Conservation (phyloP, 306 rosid genomes). For the Myrica gale region DNA sequence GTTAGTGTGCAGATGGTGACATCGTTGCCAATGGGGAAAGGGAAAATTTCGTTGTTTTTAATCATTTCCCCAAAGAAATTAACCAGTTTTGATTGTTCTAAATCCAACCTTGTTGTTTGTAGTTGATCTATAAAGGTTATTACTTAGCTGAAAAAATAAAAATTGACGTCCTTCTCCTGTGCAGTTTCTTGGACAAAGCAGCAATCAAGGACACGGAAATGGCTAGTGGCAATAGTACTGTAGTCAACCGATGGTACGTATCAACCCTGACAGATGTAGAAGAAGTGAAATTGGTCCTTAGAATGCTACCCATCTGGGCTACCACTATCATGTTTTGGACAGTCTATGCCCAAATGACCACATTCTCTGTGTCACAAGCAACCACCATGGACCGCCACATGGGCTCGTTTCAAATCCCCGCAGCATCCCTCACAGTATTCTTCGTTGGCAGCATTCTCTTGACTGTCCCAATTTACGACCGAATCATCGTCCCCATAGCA, state of each 20-base stretch:
- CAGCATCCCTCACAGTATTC: slow-evolving; percentile 74
- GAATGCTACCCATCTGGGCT: slow-evolving; percentile 91
- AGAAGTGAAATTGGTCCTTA: slow-evolving; percentile 63
- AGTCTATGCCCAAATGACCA: slow-evolving; percentile 79
- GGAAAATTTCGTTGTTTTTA: too few relatives aligned
- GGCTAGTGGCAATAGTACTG: neutral
- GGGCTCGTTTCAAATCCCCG: slow-evolving; percentile 67
- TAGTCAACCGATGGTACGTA: slow-evolving; percentile 54
- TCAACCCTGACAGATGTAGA: slow-evolving; percentile 77
- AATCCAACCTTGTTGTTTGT: too few relatives aligned
- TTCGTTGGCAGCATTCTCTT: slow-evolving; percentile 73
- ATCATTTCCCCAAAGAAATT: neutral
- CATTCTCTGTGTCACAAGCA: slow-evolving; percentile 88
- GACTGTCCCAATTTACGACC: slow-evolving; percentile 71
- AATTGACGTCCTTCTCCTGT: neutral
- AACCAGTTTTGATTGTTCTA: neutral
- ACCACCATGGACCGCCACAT: slow-evolving; percentile 76
- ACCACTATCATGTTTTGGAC: slow-evolving; percentile 85
- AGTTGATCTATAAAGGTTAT: too few relatives aligned
- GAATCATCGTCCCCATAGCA: slow-evolving; percentile 45
- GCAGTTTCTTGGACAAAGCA: slow-evolving; percentile 83
- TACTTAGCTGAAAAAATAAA: too few relatives aligned
- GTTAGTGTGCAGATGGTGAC: neutral
- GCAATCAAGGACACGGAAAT: slow-evolving; percentile 45
- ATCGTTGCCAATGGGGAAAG: too few relatives aligned